Evolutionary conservation across 2,329 filamentous ascomycete genomes (phyloP).

Genomic region (Ophiostoma ulmi): DNA sequence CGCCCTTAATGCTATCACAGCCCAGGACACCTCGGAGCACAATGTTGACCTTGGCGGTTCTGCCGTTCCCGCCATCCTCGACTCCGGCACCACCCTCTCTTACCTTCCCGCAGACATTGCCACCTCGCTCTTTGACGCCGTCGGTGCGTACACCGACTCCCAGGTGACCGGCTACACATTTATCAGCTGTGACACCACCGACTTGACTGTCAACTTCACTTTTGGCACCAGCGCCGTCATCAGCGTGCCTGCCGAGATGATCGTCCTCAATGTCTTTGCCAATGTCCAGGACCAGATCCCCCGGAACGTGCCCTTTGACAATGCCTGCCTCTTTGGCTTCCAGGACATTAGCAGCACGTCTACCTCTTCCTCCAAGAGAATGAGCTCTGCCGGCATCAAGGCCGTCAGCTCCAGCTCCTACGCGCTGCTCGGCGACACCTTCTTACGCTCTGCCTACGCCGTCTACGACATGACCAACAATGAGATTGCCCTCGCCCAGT

Average conservation of each 20-base stretch:
- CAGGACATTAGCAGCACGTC: slow-evolving; percentile 35
- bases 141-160: slow-evolving; percentile 40
- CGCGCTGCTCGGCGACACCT: slow-evolving; percentile 44
- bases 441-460: slow-evolving; percentile 48
- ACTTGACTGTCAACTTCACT: slow-evolving; percentile 36
- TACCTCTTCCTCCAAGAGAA: background rate
- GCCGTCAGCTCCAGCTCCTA: slow-evolving; percentile 20
- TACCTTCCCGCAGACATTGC: slow-evolving; percentile 54
- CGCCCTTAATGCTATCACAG: slow-evolving; percentile 36
- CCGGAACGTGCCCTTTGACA: slow-evolving; percentile 36
- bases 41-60: slow-evolving; percentile 23
- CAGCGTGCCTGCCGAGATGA: slow-evolving; percentile 35
- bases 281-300: slow-evolving; percentile 28
- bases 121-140: slow-evolving; percentile 35
- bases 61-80: slow-evolving; percentile 51
- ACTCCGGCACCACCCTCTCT: slow-evolving; percentile 61
- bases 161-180: slow-evolving; percentile 37
- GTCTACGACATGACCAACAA: slow-evolving; percentile 51
- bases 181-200: slow-evolving; percentile 36
- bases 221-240: slow-evolving; percentile 31
- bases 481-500: slow-evolving; percentile 49
- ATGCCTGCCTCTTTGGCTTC: slow-evolving; percentile 53
- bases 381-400: background rate
- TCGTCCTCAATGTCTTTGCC: slow-evolving; percentile 39
- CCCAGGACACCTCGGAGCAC: slow-evolving; percentile 23